Conservation (phyloP, 2,329 filamentous ascomycete species). For the Botrytis porri region DNA sequence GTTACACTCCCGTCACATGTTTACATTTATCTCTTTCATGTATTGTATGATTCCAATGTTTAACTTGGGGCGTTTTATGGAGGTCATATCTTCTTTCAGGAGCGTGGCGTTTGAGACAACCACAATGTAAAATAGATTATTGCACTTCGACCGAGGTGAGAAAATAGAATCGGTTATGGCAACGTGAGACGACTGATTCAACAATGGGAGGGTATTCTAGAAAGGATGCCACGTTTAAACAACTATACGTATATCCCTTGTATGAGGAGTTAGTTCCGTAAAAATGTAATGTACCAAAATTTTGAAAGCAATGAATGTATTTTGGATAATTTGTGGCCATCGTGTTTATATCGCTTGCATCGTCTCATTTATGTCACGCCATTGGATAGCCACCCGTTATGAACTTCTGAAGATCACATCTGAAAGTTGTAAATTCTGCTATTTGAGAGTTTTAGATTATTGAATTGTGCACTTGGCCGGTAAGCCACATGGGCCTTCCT, state of each 20-base stretch:
- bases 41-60: constrained; percentile 15
- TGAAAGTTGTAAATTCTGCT: background rate
- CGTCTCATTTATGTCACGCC: background rate
- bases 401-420: background rate
- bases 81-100: constrained; percentile 4
- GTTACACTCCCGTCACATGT: background rate
- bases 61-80: constrained; percentile 13
- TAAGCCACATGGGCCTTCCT: constrained; percentile 72
- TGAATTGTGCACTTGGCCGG: constrained; percentile 71
- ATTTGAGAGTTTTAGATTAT: background rate
- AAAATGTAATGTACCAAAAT: background rate
- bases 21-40: constrained; percentile 45
- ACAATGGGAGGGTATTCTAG: background rate
- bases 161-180: constrained; percentile 12
- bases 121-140: constrained; percentile 16
- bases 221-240: background rate
- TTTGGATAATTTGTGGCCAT: background rate
- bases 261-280: background rate
- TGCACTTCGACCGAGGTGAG: background rate
- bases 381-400: background rate
- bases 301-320: background rate
- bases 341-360: background rate
- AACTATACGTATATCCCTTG: background rate
- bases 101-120: constrained; percentile 15
- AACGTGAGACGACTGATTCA: background rate